phyloP scores from a whole-genome alignment of 1,139 yeast species.

The Yamadazyma pseudoaaseri region DNA sequence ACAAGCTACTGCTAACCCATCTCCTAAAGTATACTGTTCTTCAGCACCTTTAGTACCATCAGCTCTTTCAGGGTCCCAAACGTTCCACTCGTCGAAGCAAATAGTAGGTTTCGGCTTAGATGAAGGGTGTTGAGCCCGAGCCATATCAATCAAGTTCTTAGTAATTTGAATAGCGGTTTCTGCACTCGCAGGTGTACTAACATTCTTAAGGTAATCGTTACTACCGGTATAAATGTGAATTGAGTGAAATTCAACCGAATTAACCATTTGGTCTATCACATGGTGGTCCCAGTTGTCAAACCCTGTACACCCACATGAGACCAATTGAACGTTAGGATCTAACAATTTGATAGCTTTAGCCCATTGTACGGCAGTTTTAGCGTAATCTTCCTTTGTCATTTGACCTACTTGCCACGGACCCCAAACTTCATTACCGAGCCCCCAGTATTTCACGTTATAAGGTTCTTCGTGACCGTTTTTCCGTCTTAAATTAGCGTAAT shows the following conservation, averaged over 20 bases:
- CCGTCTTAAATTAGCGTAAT: constrained; percentile 23
- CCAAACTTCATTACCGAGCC: constrained; percentile 34
- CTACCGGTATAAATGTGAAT: constrained; percentile 29
- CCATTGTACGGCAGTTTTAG: constrained; percentile 28
- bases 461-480: constrained; percentile 30
- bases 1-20: constrained; percentile 30
- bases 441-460: constrained; percentile 33
- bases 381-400: constrained; percentile 25
- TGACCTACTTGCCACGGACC: constrained; percentile 37
- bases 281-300: constrained; percentile 26
- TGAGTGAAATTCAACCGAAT: constrained; percentile 27
- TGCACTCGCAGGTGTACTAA: constrained; percentile 27
- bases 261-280: constrained; percentile 22
- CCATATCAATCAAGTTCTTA: constrained; percentile 25
- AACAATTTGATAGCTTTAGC: constrained; percentile 30
- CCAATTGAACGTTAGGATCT: constrained; percentile 23
- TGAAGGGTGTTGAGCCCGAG: constrained; percentile 17
- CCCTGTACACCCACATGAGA: constrained; percentile 30
- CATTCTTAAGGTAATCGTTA: constrained; percentile 24
- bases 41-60: constrained; percentile 29
- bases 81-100: constrained; percentile 36
- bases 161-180: constrained; percentile 27
- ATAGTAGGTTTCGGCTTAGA: constrained; percentile 20
- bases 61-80: constrained; percentile 33
- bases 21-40: constrained; percentile 26